Percentiles rank a stretch among this genome's conserved stretches.
Conservation (phyloP, 2,329 filamentous ascomycete species). For the Hypoxylon sp. region DNA sequence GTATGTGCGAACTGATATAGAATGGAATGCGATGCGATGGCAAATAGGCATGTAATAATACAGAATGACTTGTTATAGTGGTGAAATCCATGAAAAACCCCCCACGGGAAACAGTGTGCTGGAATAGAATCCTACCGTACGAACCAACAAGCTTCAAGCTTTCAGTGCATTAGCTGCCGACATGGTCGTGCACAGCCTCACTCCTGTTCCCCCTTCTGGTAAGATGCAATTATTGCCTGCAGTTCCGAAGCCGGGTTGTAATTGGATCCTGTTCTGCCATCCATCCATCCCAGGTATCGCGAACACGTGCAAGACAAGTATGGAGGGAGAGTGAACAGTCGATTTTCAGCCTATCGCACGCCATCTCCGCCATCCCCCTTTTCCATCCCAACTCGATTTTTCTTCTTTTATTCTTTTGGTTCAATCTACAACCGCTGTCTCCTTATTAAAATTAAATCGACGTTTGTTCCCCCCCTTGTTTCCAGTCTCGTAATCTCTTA, state of each 20-base stretch:
- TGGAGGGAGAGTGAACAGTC: conserved; percentile 4
- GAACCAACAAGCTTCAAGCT: conserved; percentile 26
- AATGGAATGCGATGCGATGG: no score
- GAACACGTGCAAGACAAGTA: conserved; percentile 41
- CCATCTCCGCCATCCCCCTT: conserved; percentile 22
- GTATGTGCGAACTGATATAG: not conserved
- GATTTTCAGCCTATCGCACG: conserved; percentile 36
- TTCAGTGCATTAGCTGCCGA: conserved; percentile 35
- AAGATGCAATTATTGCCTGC: conserved; percentile 44
- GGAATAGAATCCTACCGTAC: conserved; percentile 22
- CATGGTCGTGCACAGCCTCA: conserved; percentile 41
- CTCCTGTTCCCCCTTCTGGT: conserved; percentile 32
- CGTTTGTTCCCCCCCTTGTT: conserved; percentile 8
- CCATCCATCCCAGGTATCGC: conserved; percentile 37
- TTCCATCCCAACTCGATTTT: conserved; percentile 10
- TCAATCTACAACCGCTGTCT: conserved; percentile 37
- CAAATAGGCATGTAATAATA: no score
- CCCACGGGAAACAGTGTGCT: conserved; percentile 21
- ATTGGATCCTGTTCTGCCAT: conserved; percentile 30
- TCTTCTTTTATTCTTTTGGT: conserved; percentile 9
- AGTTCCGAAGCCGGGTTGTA: conserved; percentile 36
- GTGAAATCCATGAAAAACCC: not conserved
- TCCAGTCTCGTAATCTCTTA: conserved; percentile 24
- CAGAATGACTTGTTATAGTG: no score
- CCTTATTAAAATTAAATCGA: conserved; percentile 24